Conservation (phyloP, 192 early-diverging fungal genomes). For the Cladochytrium replicatum region DNA sequence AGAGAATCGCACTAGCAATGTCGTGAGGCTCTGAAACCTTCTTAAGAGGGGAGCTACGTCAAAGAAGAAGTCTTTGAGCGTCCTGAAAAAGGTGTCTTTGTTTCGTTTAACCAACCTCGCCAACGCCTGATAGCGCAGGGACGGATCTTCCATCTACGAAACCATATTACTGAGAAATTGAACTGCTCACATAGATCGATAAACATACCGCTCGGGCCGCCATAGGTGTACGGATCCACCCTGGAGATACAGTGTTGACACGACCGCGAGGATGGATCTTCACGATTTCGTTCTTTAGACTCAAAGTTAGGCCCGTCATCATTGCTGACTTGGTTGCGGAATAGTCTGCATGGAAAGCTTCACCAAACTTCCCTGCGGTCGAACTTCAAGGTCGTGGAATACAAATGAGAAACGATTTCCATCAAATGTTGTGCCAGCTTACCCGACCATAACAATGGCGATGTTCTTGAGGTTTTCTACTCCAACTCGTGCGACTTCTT, state of each 20-base stretch:
- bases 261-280: constrained; percentile 39
- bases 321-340: constrained; percentile 35
- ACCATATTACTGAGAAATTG: too few relatives aligned
- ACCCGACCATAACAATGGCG: too few relatives aligned
- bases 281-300: constrained; percentile 49
- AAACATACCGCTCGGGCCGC: constrained; percentile 34
- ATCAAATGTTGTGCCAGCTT: too few relatives aligned
- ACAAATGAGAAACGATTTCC: constrained; percentile 9
- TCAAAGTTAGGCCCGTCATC: constrained; percentile 35
- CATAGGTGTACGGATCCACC: constrained; percentile 56
- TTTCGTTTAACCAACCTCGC: too few relatives aligned
- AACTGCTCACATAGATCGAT: too few relatives aligned
- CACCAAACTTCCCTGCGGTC: constrained; percentile 50
- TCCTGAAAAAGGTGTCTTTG: too few relatives aligned
- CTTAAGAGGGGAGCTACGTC: constrained; percentile 40
- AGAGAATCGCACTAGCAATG: constrained; percentile 40
- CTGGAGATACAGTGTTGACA: constrained; percentile 41
- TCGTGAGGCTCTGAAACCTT: constrained; percentile 48
- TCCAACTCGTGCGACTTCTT: constrained; percentile 12
- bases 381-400: constrained; percentile 19
- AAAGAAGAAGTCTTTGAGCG: too few relatives aligned
- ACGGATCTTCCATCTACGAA: constrained; percentile 32
- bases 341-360: constrained; percentile 45
- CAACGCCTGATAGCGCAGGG: constrained; percentile 38
- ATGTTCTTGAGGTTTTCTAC: constrained; percentile 17